Conservation (phyloP, 768 basidiomycete genomes). For the Russula sp. region DNA sequence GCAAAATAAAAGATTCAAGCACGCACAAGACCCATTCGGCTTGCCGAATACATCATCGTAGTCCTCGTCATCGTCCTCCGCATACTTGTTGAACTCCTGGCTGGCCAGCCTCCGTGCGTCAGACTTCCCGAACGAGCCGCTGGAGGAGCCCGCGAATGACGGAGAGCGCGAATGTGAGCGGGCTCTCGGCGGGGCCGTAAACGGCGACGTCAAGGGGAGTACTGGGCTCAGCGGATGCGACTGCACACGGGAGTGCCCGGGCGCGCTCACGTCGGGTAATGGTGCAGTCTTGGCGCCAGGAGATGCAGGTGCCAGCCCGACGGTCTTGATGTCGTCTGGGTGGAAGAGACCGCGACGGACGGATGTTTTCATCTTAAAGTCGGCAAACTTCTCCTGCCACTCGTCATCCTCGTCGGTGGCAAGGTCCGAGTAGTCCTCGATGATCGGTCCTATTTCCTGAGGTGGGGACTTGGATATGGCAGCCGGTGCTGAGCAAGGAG, state of each 20-base stretch:
- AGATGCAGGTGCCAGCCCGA: constrained; percentile 46
- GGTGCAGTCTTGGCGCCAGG: constrained; percentile 67
- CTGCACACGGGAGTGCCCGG: constrained; percentile 36
- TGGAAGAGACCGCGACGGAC: constrained; percentile 74
- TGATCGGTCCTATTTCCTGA: constrained; percentile 56
- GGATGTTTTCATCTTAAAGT: constrained; percentile 81
- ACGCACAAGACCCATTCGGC: constrained; percentile 56
- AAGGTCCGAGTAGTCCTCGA: constrained; percentile 91
- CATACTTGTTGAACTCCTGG: constrained; percentile 77
- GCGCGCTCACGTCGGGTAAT: constrained; percentile 41
- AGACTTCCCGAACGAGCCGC: constrained; percentile 59
- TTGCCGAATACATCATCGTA: constrained; percentile 95
- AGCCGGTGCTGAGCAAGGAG: constrained; percentile 38
- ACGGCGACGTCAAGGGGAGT: constrained; percentile 23
- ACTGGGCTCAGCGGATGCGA: constrained; percentile 52
- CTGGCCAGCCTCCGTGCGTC: constrained; percentile 52
- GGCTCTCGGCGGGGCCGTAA: constrained; percentile 37
- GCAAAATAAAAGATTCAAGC: background rate
- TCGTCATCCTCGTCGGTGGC: constrained; percentile 66
- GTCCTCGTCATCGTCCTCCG: constrained; percentile 85
- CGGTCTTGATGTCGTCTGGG: constrained; percentile 81
- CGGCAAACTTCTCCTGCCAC: constrained; percentile 72
- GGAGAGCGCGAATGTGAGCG: constrained; percentile 21
- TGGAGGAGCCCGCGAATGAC: constrained; percentile 35
- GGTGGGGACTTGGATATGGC: constrained; percentile 56